Evolutionary conservation across 345 rosid genomes (phyloP).

Genomic region (Camelina sativa): DNA sequence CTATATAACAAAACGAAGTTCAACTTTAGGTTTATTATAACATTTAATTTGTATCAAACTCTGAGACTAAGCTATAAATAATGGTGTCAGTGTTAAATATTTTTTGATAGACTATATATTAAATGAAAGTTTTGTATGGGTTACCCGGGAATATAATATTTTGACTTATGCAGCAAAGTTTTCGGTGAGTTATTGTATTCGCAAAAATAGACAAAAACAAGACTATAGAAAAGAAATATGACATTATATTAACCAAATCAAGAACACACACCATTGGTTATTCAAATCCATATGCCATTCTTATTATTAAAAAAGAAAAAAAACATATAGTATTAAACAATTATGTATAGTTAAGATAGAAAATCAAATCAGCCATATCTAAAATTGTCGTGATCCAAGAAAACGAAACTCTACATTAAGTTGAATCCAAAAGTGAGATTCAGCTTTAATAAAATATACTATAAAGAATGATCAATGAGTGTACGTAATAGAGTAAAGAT

Average conservation of each 20-base stretch:
- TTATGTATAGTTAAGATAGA: not conserved
- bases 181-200: not conserved
- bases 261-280: not conserved
- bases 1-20: not conserved
- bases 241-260: not conserved
- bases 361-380: conserved; percentile 10
- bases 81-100: too few species aligned
- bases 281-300: not conserved
- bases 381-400: conserved; percentile 30
- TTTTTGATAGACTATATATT: not conserved
- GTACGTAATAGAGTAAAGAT: not conserved
- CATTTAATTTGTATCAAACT: not conserved
- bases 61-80: not conserved
- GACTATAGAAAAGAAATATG: not conserved
- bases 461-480: conserved; percentile 4
- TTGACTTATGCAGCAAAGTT: not conserved
- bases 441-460: not conserved
- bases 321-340: not conserved
- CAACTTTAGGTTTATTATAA: not conserved
- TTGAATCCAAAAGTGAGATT: conserved; percentile 15
- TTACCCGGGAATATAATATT: not conserved
- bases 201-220: not conserved
- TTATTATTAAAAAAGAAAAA: not conserved
- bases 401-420: not conserved
- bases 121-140: not conserved